Evolutionary conservation across 2,329 filamentous ascomycete species (phyloP).

Genomic region (Torrubiella hemipterigena): DNA sequence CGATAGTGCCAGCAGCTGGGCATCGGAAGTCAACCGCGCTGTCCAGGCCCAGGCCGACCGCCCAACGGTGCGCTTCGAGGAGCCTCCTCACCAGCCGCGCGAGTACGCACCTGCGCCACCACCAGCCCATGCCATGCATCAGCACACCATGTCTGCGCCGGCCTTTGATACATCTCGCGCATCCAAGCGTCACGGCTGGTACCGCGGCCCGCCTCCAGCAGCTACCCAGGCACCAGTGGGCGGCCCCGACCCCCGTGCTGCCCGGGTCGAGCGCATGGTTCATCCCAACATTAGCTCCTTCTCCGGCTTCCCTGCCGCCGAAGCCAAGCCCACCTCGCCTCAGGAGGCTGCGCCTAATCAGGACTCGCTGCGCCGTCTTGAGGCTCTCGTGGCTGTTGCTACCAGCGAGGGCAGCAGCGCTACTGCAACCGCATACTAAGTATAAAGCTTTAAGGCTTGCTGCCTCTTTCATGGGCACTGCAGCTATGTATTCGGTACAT

Average conservation of each 20-base stretch:
- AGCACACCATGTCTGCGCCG: conserved; percentile 50
- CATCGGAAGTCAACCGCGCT: conserved; percentile 41
- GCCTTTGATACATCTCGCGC: conserved; percentile 43
- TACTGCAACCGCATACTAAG: conserved; percentile 25
- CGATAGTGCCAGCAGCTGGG: conserved; percentile 43
- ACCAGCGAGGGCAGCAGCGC: conserved; percentile 31
- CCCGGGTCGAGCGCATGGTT: conserved; percentile 43
- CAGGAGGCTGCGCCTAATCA: conserved; percentile 14
- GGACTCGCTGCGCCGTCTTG: conserved; percentile 24
- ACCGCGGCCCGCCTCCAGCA: conserved; percentile 39
- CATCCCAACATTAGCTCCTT: conserved; percentile 44
- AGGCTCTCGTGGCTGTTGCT: conserved; percentile 31
- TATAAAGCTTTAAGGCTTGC: neutral
- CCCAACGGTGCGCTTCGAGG: conserved; percentile 43
- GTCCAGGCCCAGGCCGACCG: conserved; percentile 42
- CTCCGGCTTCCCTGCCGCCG: conserved; percentile 33
- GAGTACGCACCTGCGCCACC: conserved; percentile 16
- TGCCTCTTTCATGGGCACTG: neutral
- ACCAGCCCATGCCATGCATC: conserved; percentile 27
- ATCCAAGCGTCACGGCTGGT: conserved; percentile 60
- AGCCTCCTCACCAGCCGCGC: conserved; percentile 20
- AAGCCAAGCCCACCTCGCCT: conserved; percentile 11
- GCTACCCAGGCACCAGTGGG: conserved; percentile 22
- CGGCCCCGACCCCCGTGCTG: conserved; percentile 19
- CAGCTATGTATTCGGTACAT: neutral